A percentile compares a stretch with the other conserved stretches of the same genome.
These are phyloP conservation scores for Elsinoe ampelina DNA, from an alignment of 2,329 filamentous ascomycete genomes.

Conservation along the genomic window DNA sequence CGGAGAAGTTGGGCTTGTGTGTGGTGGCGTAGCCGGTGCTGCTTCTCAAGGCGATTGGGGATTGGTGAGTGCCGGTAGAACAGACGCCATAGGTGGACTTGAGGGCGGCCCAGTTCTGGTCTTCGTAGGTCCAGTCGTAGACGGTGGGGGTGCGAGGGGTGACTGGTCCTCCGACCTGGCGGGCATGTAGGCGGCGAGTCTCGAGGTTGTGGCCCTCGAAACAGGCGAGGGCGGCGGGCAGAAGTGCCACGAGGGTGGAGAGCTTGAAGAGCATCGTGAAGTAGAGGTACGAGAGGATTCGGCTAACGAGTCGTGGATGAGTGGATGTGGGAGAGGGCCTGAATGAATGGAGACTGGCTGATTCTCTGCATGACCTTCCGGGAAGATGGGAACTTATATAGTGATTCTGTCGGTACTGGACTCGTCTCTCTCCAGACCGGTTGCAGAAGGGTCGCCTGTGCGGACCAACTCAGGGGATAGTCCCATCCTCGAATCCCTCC, in stretches of 20 bases:
- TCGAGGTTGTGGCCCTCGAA: slow-evolving; percentile 11
- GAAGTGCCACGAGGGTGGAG: neutral
- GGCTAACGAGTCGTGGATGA: neutral
- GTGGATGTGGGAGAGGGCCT: neutral
- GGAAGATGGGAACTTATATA: slow-evolving; percentile 10
- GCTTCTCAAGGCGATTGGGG: slow-evolving; percentile 2
- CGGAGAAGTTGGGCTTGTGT: slow-evolving; percentile 9
- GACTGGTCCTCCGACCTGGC: slow-evolving; percentile 7
- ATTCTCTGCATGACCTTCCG: neutral
- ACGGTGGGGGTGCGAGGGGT: neutral
- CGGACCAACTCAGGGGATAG: neutral
- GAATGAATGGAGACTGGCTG: neutral
- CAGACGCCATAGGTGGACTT: neutral
- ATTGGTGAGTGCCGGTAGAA: neutral
- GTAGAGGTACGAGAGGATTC: neutral
- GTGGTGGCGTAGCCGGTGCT: slow-evolving; percentile 2
- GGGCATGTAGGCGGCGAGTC: slow-evolving; percentile 3
- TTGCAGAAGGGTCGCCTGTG: neutral
- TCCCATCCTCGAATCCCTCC: neutral
- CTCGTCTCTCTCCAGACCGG: neutral
- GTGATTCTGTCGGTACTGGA: neutral
- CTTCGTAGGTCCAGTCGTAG: slow-evolving; percentile 9
- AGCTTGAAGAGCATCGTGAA: slow-evolving; percentile 11
- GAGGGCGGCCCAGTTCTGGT: slow-evolving; percentile 7
- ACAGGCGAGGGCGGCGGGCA: slow-evolving; percentile 6